These are phyloP conservation scores for Abortiporus biennis DNA, from an alignment of 1,284 basidiomycete genomes.

Conservation along the genomic window DNA sequence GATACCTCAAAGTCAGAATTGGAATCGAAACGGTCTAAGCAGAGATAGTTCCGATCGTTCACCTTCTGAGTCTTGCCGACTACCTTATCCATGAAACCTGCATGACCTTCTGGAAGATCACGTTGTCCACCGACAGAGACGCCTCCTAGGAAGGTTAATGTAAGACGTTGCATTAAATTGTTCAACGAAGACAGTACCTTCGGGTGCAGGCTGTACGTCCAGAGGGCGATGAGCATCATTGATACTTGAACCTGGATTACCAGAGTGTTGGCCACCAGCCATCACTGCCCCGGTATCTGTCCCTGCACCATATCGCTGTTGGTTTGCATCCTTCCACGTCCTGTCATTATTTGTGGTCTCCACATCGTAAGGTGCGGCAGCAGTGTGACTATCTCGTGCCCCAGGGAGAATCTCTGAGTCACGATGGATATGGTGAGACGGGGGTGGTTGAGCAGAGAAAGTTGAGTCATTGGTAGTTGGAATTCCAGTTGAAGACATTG, in stretches of 20 bases:
- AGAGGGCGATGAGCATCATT: constrained; percentile 11
- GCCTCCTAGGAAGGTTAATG: constrained; percentile 33
- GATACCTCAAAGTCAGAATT: background rate
- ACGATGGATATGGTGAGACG: constrained; percentile 22
- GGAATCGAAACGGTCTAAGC: background rate
- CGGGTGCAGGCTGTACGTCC: constrained; percentile 30
- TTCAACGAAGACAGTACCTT: constrained; percentile 25
- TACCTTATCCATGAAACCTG: constrained; percentile 42
- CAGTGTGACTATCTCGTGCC: constrained; percentile 11
- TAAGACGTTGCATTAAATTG: background rate
- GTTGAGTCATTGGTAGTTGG: constrained; percentile 3
- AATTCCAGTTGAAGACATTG: constrained; percentile 9
- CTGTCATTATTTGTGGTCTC: constrained; percentile 17
- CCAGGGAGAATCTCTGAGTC: constrained; percentile 22
- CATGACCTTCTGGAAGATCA: constrained; percentile 36
- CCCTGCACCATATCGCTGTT: constrained; percentile 19
- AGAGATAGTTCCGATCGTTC: background rate
- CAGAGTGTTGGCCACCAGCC: constrained; percentile 20
- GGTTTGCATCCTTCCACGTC: constrained; percentile 17
- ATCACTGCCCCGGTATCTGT: constrained; percentile 18
- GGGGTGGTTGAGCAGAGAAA: constrained; percentile 12
- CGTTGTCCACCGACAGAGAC: constrained; percentile 37
- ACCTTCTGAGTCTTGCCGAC: constrained; percentile 53
- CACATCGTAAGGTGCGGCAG: constrained; percentile 15
- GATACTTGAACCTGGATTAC: background rate